Evolutionary conservation across 2,329 filamentous ascomycete species (phyloP), one percentile per base, ranked within the genome.

Genomic region (Mollisia scopiformis): DNA sequence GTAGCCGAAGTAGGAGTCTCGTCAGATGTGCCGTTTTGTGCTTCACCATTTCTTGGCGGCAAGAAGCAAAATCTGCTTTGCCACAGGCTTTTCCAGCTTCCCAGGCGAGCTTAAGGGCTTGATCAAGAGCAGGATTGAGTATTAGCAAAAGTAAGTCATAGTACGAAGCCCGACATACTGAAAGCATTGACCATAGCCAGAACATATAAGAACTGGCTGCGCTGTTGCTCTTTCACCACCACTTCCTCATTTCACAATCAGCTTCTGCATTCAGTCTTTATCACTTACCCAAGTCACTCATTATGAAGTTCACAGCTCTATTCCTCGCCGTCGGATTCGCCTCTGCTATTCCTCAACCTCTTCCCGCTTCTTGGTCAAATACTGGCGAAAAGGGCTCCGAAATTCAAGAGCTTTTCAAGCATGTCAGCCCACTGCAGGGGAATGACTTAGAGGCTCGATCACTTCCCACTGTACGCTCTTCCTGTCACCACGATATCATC

Each of bases 271-370:
- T 16, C 27, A 41, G 27, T 43, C 21, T 50, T 5, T 21, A 39
- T 13, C 19, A 35, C 27, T 33, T 19, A 28, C 27, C 14, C 19
- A 13, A 51, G 49, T 51, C 49, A 39, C 16, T 51, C 43, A 39
- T 30, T 27, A 56, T 57, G 43, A 57, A 57, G 33, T 25, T 57
- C 10, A 5, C 43, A 13, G 23, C 16, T 25, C 19, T 57, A n/a
- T 6, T 57, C 39, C 30, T 57, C 3, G 46, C 21, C 14, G 43
- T 30, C 14, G 47, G 39, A 3, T 31, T 57, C 30, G 21, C 28
- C 43, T 51, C 31, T 1, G 55, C 55, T 19, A 46, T 46, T 28
- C 55, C 43, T 30, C 46, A 57, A 13, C 46, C 55, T 51, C 21
- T 28, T 30, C 23, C 55, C 35, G 28, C 23, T 21, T 25, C 10